Evolutionary conservation across 2,329 filamentous ascomycete genomes (phyloP), one percentile per base, ranked within the genome.

Genomic region (Fusarium vanettenii): DNA sequence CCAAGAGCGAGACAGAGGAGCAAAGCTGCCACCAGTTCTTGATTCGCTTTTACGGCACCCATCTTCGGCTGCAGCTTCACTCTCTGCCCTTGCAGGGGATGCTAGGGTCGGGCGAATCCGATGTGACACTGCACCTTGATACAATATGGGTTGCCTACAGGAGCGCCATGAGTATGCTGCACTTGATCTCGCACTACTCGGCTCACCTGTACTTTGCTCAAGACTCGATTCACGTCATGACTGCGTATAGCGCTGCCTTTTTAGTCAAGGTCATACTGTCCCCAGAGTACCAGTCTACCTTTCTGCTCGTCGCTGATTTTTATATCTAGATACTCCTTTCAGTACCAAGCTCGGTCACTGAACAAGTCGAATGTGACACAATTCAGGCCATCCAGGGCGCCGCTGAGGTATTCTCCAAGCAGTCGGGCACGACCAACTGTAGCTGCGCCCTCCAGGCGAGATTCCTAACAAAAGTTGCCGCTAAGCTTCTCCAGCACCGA

Each of bases 211-310:
- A 82, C 66, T 85, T 84, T 71, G 81, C 80, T 4, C 83, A 85
- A 69, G 83, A 85, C 61, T 84, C 83, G 1, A 76, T 85, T 6
- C 84, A 85, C 69, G 82, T 84, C 16, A 85, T 85, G 84, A 82
- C 81, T 18, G 84, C 84, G 4, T 84, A 85, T 67, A 80, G 82
- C n/a, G 81, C 83, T 14, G 81, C 82, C 4, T 84, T 84, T 62
- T 73, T 84, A 3, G 79, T 84, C 55, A 85, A 84, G 73, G 81
- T 82, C 5, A 31, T 10, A 55, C 6, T n/a, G 5, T 29, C 13
- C 11, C 27, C 8, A 33, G 50, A 20, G 27, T 29, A 29, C 27
- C 27, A 7, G 27, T 29, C 22, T 25, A 50, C 4, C 10, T 50
- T 27, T 27, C 20, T 27, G 45, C n/a, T 45, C 22, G 43, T 25